Conservation (phyloP, 2,329 filamentous ascomycete species). For the Fusarium secorum region DNA sequence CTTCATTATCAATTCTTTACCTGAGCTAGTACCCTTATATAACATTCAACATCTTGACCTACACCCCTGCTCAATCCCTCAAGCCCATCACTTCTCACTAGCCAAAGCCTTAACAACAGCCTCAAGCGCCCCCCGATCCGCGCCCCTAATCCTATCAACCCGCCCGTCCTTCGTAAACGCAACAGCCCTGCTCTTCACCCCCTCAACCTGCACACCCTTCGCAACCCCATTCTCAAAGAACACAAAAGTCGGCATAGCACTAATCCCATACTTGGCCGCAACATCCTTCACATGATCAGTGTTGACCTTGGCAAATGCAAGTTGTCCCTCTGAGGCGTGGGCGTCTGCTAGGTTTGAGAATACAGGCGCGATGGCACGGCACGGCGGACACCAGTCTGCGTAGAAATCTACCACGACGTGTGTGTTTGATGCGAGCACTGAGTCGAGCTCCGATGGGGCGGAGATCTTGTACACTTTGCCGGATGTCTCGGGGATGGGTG, state of each 20-base stretch:
- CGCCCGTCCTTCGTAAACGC: conserved; percentile 37
- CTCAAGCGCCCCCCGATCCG: conserved; percentile 41
- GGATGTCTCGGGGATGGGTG: conserved; percentile 52
- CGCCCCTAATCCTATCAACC: conserved; percentile 44
- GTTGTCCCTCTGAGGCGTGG: conserved; percentile 52
- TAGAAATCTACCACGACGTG: conserved; percentile 83
- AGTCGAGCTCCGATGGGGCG: conserved; percentile 39
- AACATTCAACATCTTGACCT: background rate
- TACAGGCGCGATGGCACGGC: conserved; percentile 83
- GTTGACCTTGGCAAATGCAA: conserved; percentile 86
- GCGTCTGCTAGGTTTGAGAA: conserved; percentile 51
- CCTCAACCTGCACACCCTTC: conserved; percentile 36
- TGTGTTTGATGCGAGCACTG: conserved; percentile 50
- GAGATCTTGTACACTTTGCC: conserved; percentile 49
- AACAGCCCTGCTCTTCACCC: conserved; percentile 35
- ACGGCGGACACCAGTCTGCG: conserved; percentile 90
- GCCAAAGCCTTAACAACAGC: conserved; percentile 41
- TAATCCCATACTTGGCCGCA: conserved; percentile 76
- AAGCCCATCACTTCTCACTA: background rate
- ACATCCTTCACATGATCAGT: conserved; percentile 81
- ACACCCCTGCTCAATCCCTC: background rate
- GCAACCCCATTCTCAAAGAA: conserved; percentile 77
- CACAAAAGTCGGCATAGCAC: conserved; percentile 90
- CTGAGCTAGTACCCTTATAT: no score
- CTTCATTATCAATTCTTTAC: background rate